Conservation (phyloP, 352 stramenopile species). For the Chrysophaeum taylorii region DNA sequence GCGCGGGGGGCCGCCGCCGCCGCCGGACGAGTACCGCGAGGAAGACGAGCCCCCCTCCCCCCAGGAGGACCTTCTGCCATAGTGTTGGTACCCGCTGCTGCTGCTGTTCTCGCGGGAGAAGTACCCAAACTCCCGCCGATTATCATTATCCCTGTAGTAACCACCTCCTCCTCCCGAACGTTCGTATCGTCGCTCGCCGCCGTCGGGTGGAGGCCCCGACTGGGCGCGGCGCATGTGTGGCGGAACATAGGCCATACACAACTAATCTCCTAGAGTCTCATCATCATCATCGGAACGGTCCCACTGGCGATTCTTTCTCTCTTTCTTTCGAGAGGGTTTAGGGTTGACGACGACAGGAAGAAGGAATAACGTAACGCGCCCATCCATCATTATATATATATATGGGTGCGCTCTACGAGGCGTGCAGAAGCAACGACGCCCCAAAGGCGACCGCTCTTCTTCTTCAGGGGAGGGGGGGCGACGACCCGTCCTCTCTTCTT, state of each 20-base stretch:
- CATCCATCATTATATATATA: neutral
- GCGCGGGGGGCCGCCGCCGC: constrained; percentile 23
- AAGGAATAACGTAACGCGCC: neutral
- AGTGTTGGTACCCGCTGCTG: neutral
- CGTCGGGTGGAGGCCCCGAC: neutral
- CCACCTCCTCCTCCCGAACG: neutral
- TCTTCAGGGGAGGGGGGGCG: neutral
- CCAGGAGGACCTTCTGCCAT: neutral
- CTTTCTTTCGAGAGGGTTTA: neutral
- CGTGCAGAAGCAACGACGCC: constrained; percentile 11
- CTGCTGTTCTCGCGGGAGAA: no score
- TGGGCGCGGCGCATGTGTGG: neutral
- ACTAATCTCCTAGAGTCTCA: neutral
- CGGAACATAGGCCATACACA: constrained; percentile 1
- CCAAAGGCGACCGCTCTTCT: neutral
- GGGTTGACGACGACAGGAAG: neutral
- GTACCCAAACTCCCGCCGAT: no score
- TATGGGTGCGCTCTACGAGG: neutral
- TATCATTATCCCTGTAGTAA: no score
- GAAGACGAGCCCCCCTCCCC: neutral
- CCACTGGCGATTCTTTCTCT: neutral
- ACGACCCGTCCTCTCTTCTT: neutral
- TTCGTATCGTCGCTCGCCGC: constrained; percentile 13
- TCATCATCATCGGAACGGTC: neutral
- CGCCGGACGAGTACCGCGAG: constrained; percentile 31